Conservation (phyloP, 2,329 filamentous ascomycete species). For the Lasiodiplodia citricola region DNA sequence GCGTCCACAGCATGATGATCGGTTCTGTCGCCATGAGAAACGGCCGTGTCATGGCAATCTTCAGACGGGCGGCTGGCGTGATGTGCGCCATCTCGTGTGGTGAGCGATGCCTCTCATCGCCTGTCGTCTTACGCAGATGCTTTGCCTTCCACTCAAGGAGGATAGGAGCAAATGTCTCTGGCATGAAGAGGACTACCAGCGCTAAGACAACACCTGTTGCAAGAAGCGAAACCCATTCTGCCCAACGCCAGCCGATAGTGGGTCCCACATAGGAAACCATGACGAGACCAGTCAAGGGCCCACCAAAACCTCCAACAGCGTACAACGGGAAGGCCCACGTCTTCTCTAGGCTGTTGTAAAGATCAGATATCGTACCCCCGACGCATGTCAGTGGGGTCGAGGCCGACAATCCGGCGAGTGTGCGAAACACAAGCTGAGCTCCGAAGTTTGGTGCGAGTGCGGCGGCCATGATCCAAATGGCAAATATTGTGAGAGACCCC, state of each 20-base stretch:
- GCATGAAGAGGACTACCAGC: conserved; percentile 47
- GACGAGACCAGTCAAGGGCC: conserved; percentile 44
- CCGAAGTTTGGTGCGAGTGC: conserved; percentile 54
- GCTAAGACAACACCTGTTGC: conserved; percentile 38
- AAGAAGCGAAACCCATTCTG: conserved; percentile 44
- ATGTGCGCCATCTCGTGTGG: conserved; percentile 31
- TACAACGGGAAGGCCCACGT: conserved; percentile 58
- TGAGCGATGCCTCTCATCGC: conserved; percentile 43
- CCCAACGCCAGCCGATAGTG: conserved; percentile 46
- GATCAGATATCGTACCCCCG: conserved; percentile 53
- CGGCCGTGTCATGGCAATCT: conserved; percentile 27
- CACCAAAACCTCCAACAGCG: conserved; percentile 50
- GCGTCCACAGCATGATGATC: conserved; percentile 54
- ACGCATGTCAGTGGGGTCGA: conserved; percentile 53
- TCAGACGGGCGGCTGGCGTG: conserved; percentile 25
- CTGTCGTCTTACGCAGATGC: conserved; percentile 36
- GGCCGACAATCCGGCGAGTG: conserved; percentile 55
- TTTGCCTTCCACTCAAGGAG: conserved; percentile 40
- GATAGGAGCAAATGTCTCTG: conserved; percentile 56
- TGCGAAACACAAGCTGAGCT: conserved; percentile 56
- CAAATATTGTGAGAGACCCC: conserved; percentile 52
- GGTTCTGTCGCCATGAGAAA: conserved; percentile 49
- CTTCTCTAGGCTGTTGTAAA: conserved; percentile 55
- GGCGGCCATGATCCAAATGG: conserved; percentile 56
- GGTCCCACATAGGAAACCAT: conserved; percentile 43